A percentile compares a stretch with the other conserved stretches of the same genome.
Conservation (phyloP, 208 protist species). For the Naegleria gruberi region DNA sequence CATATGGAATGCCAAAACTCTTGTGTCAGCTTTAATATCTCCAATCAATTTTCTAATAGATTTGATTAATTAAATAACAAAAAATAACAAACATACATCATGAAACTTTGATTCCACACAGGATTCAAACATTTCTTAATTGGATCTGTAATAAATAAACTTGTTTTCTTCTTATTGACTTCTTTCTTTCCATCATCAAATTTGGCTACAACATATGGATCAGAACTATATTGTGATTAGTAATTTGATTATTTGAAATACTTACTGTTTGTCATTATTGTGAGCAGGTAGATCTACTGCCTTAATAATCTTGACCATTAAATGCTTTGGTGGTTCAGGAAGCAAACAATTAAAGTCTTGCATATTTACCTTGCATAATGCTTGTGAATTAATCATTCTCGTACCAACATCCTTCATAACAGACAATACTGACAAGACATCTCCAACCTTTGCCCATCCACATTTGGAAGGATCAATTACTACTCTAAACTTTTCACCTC, state of each 20-base stretch:
- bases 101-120: background rate
- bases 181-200: background rate
- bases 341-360: background rate
- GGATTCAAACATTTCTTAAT: background rate
- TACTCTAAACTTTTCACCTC: background rate
- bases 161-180: background rate
- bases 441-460: background rate
- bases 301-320: background rate
- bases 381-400: background rate
- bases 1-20: background rate
- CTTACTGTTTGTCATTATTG: background rate
- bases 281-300: background rate
- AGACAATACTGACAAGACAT: background rate
- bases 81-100: background rate
- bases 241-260: no score
- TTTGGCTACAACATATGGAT: background rate
- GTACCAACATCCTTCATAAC: background rate
- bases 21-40: background rate
- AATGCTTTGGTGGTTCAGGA: background rate
- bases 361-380: background rate
- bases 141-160: background rate
- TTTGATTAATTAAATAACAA: no score
- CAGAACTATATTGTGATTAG: no score
- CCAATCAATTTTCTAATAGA: background rate
- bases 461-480: background rate